Percentiles rank a stretch among this genome's conserved stretches.
These are phyloP conservation scores for Fonsecaea pedrosoi DNA, from an alignment of 2,329 filamentous ascomycete species.

Conservation along the genomic window DNA sequence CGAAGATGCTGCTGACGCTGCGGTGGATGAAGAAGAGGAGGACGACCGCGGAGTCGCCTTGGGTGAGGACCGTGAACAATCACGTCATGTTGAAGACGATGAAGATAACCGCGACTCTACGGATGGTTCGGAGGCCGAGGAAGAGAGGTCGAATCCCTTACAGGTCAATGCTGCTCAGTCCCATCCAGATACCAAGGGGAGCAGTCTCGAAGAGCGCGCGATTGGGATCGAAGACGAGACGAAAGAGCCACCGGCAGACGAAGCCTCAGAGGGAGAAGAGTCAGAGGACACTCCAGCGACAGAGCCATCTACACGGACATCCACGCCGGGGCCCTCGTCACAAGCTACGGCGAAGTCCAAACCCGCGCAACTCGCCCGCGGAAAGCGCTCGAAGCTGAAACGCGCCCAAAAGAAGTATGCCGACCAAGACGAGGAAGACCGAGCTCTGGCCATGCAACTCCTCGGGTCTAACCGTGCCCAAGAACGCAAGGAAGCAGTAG, in stretches of 20 bases:
- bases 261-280: constrained; percentile 11
- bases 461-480: constrained; percentile 74
- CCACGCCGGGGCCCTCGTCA: constrained; percentile 32
- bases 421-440: constrained; percentile 93
- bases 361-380: constrained; percentile 31
- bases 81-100: constrained; percentile 44
- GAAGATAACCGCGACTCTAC: constrained; percentile 36
- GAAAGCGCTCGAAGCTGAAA: constrained; percentile 54
- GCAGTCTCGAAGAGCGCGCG: constrained; percentile 29
- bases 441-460: constrained; percentile 79
- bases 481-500: constrained; percentile 71
- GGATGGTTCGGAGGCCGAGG: constrained; percentile 38
- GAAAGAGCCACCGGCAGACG: constrained; percentile 6
- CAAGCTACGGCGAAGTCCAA: constrained; percentile 35
- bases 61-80: constrained; percentile 42
- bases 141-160: constrained; percentile 39
- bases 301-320: constrained; percentile 32
- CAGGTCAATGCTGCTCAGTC: constrained; percentile 15
- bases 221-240: constrained; percentile 29
- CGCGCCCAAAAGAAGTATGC: constrained; percentile 79
- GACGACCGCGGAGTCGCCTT: constrained; percentile 50
- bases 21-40: constrained; percentile 44
- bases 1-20: constrained; percentile 41
- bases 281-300: constrained; percentile 7
- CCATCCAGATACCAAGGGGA: constrained; percentile 44